Percentiles rank a stretch among this genome's conserved stretches.
phyloP scores from a whole-genome alignment of 2,329 filamentous ascomycete species.

The Phialemonium atrogriseum region DNA sequence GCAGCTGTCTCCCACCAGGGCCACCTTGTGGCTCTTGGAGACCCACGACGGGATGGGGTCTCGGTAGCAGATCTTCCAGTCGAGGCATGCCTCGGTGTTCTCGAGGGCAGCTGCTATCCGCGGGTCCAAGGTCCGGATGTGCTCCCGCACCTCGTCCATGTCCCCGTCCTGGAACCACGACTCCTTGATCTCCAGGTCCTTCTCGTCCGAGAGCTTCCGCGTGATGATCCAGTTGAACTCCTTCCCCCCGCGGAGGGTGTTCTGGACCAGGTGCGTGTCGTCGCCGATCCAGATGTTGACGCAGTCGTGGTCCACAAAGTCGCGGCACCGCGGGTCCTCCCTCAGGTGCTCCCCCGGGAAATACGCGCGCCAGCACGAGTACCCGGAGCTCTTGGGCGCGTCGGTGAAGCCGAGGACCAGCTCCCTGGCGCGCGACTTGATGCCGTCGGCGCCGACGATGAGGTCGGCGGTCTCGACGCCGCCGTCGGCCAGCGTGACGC shows the following conservation, averaged over 20 bases:
- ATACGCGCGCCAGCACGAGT: conserved; percentile 44
- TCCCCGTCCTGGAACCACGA: conserved; percentile 40
- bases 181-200: conserved; percentile 34
- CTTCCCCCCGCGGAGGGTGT: conserved; percentile 30
- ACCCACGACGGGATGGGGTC: conserved; percentile 45
- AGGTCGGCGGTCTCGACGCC: conserved; percentile 33
- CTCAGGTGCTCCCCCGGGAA: conserved; percentile 26
- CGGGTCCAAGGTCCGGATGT: conserved; percentile 30
- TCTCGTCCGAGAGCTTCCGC: conserved; percentile 31
- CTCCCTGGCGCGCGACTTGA: conserved; percentile 40
- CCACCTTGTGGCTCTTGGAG: conserved; percentile 38
- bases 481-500: conserved; percentile 25
- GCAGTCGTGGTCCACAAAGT: conserved; percentile 33
- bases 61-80: conserved; percentile 47
- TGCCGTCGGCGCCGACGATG: conserved; percentile 43
- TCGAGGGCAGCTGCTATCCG: conserved; percentile 35
- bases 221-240: conserved; percentile 40
- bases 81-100: conserved; percentile 34
- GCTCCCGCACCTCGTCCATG: conserved; percentile 31
- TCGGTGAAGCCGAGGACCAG: conserved; percentile 44
- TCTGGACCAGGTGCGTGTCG: conserved; percentile 34
- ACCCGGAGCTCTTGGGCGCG: conserved; percentile 42
- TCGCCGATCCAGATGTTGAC: conserved; percentile 37
- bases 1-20: conserved; percentile 43
- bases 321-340: conserved; percentile 25